phyloP scores from a whole-genome alignment of 768 basidiomycete species.

The Filobasidium wieringae region DNA sequence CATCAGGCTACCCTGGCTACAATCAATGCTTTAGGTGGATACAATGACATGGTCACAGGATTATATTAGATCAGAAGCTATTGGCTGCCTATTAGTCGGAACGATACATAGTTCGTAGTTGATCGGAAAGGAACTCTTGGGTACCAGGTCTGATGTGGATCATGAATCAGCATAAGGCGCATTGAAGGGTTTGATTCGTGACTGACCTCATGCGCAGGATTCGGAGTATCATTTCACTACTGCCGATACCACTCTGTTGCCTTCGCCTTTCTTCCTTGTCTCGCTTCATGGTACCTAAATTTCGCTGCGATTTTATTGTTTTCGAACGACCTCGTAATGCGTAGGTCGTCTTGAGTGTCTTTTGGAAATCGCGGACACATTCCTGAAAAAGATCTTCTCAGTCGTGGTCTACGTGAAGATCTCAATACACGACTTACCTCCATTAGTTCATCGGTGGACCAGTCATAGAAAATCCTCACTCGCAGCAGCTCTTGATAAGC shows the following conservation, averaged over 20 bases:
- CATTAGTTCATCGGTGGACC: constrained; percentile 46
- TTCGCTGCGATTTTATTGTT: constrained; percentile 82
- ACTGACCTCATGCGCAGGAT: constrained; percentile 88
- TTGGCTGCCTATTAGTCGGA: background rate
- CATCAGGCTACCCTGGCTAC: no score
- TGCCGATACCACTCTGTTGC: constrained; percentile 51
- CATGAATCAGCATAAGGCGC: background rate
- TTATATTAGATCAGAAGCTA: no score
- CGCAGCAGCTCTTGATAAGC: constrained; percentile 86
- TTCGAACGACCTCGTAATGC: constrained; percentile 79
- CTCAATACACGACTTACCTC: constrained; percentile 24
- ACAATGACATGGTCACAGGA: no score
- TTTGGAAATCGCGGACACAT: constrained; percentile 90
- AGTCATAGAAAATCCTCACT: constrained; percentile 89
- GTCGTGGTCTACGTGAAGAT: background rate
- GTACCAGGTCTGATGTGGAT: constrained; percentile 23
- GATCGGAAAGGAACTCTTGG: constrained; percentile 33
- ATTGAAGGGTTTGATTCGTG: background rate
- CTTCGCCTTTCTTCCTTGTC: constrained; percentile 85
- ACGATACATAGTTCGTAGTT: constrained; percentile 25
- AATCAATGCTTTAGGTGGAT: no score
- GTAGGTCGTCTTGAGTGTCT: constrained; percentile 60
- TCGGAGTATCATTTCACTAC: constrained; percentile 81
- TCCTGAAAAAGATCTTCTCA: constrained; percentile 52
- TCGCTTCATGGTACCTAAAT: constrained; percentile 90